A percentile compares a stretch with the other conserved stretches of the same genome.
phyloP scores from a whole-genome alignment of 1,139 yeast species.

The Geotrichum reessii region DNA sequence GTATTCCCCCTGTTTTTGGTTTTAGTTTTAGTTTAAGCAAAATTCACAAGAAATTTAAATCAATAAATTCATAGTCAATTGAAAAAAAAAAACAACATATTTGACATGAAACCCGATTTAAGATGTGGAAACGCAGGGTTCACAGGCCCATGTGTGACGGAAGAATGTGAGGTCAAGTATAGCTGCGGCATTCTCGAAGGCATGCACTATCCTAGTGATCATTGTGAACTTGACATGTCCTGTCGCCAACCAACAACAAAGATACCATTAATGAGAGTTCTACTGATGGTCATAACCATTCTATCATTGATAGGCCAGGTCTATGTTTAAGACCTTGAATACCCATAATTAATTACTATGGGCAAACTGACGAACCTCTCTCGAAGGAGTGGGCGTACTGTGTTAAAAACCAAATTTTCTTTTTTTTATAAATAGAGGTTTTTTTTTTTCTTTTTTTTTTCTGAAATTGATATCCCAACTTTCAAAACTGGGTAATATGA shows the following conservation, averaged over 20 bases:
- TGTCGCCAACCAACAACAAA: not conserved
- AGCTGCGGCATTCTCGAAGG: not conserved
- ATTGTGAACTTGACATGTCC: not conserved
- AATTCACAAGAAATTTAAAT: too few relatives aligned
- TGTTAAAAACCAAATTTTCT: too few relatives aligned
- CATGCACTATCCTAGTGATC: not conserved
- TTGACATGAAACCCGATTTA: not conserved
- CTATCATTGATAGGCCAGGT: not conserved
- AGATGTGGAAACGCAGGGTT: not conserved
- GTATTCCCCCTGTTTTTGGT: too few relatives aligned
- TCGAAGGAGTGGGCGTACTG: too few relatives aligned
- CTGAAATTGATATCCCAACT: too few relatives aligned
- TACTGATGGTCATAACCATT: not conserved
- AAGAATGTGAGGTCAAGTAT: not conserved
- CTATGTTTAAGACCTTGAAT: not conserved
- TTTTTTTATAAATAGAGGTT: too few relatives aligned
- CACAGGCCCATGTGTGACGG: not conserved
- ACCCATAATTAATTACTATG: not conserved
- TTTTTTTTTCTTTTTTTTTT: too few relatives aligned
- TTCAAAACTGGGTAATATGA: too few relatives aligned
- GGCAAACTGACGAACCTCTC: not conserved
- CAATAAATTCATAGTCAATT: too few relatives aligned
- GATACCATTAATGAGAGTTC: not conserved
- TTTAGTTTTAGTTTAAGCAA: too few relatives aligned
- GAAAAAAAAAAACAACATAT: not conserved